Evolutionary conservation across 1,284 basidiomycete species (phyloP).

Genomic region (Agaricales sp.): DNA sequence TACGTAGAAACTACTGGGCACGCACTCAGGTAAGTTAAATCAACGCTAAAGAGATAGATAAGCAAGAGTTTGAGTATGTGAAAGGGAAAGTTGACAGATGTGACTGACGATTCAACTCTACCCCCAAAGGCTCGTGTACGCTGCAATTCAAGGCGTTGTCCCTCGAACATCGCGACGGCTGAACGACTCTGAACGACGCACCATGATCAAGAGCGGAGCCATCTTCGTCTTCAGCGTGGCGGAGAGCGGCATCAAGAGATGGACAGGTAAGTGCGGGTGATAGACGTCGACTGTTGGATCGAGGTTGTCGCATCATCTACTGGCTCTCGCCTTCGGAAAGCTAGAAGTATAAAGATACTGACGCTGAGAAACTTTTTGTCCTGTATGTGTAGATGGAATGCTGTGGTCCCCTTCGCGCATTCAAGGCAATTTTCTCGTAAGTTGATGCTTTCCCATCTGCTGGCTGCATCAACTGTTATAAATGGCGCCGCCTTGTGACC

Average conservation of each 20-base stretch:
- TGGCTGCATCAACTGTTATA: slow-evolving; percentile 3
- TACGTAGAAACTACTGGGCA: slow-evolving; percentile 72
- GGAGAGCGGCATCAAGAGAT: slow-evolving; percentile 76
- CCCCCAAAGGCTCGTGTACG: slow-evolving; percentile 17
- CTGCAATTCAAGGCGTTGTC: slow-evolving; percentile 60
- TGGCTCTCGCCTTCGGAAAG: slow-evolving; percentile 9
- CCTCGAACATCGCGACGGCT: slow-evolving; percentile 70
- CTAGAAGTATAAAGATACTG: slow-evolving; percentile 5
- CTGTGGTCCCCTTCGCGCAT: slow-evolving; percentile 78
- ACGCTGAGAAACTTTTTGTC: neutral
- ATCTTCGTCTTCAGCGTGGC: slow-evolving; percentile 78
- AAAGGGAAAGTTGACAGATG: too few species aligned
- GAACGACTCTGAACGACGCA: slow-evolving; percentile 63
- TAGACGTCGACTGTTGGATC: too few species aligned
- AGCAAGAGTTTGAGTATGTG: too few species aligned
- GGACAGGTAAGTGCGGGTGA: slow-evolving; percentile 41
- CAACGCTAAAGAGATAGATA: too few species aligned
- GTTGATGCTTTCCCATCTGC: slow-evolving; percentile 14
- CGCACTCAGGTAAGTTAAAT: slow-evolving; percentile 66
- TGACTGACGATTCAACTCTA: neutral
- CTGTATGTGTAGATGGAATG: slow-evolving; percentile 59
- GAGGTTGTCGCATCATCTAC: slow-evolving; percentile 5
- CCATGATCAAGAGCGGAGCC: slow-evolving; percentile 70
- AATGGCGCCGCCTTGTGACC: too few species aligned
- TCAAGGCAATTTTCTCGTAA: slow-evolving; percentile 70